Conservation (phyloP, 305 asterid genomes). For the Rubia tinctorum region DNA sequence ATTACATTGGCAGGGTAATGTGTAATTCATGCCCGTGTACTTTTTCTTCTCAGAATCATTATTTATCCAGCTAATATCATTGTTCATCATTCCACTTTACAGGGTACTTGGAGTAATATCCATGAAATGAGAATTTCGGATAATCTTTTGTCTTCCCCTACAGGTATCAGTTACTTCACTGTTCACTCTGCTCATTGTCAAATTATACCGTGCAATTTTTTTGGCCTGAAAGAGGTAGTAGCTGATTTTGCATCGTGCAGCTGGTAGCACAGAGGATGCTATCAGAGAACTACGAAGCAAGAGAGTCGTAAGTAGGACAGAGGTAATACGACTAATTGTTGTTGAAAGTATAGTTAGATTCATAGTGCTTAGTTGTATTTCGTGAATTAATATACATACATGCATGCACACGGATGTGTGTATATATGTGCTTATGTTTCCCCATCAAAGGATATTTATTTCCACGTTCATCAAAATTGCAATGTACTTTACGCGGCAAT, state of each 20-base stretch:
- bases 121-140: slow-evolving; percentile 51
- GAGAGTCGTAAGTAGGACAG: slow-evolving; percentile 79
- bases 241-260: slow-evolving; percentile 39
- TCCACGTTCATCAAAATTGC: too few species aligned
- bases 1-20: slow-evolving; percentile 57
- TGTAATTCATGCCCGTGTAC: slow-evolving; percentile 7
- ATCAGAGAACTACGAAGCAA: slow-evolving; percentile 73
- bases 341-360: not conserved
- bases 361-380: not conserved
- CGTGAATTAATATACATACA: not conserved
- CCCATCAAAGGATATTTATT: not conserved
- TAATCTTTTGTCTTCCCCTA: slow-evolving; percentile 41
- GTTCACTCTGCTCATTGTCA: slow-evolving; percentile 7
- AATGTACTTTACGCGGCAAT: not conserved
- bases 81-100: slow-evolving; percentile 15
- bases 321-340: slow-evolving; percentile 38
- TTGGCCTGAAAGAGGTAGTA: slow-evolving; percentile 12
- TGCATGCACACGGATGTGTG: not conserved
- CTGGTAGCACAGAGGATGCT: slow-evolving; percentile 74
- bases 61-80: slow-evolving; percentile 3
- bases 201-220: not conserved
- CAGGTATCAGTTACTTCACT: slow-evolving; percentile 33
- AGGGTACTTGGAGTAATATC: slow-evolving; percentile 54
- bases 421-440: not conserved
- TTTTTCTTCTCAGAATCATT: not conserved